These are phyloP conservation scores for Zychaea mexicana DNA, from an alignment of 371 early-diverging fungal species.

Conservation along the genomic window DNA sequence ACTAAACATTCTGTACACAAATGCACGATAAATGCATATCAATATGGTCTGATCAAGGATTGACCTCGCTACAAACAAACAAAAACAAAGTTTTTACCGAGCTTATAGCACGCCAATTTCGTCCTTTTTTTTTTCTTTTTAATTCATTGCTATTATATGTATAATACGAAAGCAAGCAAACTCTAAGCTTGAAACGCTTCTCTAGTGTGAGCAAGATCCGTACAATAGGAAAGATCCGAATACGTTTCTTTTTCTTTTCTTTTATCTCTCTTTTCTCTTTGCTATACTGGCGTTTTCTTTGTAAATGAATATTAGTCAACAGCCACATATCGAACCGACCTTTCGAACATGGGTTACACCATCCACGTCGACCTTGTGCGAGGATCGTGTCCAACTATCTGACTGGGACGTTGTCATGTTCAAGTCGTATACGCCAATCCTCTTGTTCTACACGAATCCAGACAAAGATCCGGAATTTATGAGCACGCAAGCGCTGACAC, in stretches of 20 bases:
- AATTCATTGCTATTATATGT: no score
- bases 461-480: conserved; percentile 28
- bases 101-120: background rate
- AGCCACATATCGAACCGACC: conserved; percentile 13
- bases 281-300: background rate
- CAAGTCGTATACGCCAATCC: conserved; percentile 39
- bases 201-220: no score
- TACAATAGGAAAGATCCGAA: no score
- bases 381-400: conserved; percentile 24
- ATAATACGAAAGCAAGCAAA: background rate
- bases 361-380: conserved; percentile 17
- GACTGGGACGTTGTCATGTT: conserved; percentile 53
- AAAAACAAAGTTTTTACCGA: background rate
- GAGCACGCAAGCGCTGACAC: conserved; percentile 23
- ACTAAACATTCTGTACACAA: background rate
- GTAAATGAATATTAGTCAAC: background rate
- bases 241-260: background rate
- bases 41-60: background rate
- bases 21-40: background rate
- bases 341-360: conserved; percentile 28
- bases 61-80: background rate
- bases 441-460: conserved; percentile 33
- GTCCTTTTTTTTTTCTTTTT: background rate
- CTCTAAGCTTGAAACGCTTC: background rate
- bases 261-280: background rate